phyloP scores from a whole-genome alignment of 306 rosid species.

The Boehmeria nivea region DNA sequence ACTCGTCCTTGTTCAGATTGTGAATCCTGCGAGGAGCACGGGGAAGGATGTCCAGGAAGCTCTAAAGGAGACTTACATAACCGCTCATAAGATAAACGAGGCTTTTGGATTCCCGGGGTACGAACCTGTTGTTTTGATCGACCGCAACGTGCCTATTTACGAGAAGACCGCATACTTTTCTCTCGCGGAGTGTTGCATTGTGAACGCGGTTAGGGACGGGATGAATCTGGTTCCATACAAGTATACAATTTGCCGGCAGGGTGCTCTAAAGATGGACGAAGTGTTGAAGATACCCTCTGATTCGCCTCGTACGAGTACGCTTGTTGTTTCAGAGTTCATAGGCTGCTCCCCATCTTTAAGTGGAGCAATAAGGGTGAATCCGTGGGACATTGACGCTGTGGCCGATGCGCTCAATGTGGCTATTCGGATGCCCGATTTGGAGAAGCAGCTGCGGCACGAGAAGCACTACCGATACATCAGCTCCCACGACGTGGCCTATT shows the following conservation, averaged over 20 bases:
- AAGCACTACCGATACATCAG: conserved; percentile 72
- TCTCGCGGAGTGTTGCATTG: conserved; percentile 78
- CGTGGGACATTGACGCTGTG: conserved; percentile 70
- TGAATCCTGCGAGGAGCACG: conserved; percentile 61
- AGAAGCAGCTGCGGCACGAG: conserved; percentile 71
- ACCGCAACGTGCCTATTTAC: conserved; percentile 39
- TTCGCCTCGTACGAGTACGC: conserved; percentile 50
- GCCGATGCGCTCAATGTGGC: conserved; percentile 73
- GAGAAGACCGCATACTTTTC: conserved; percentile 77
- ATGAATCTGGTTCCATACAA: conserved; percentile 78
- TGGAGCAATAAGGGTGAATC: conserved; percentile 87
- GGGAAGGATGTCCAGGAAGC: conserved; percentile 60
- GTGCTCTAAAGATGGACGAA: conserved; percentile 46
- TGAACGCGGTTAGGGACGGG: conserved; percentile 80
- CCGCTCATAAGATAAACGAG: conserved; percentile 48
- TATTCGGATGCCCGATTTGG: conserved; percentile 42
- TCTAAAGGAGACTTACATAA: conserved; percentile 37
- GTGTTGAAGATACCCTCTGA: conserved; percentile 27
- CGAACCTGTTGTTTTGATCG: conserved; percentile 64
- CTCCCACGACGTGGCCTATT: conserved; percentile 80
- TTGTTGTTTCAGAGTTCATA: conserved; percentile 80
- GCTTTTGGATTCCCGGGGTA: conserved; percentile 56
- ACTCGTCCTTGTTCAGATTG: conserved; percentile 62
- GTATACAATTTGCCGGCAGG: conserved; percentile 74
- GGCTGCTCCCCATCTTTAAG: conserved; percentile 91